phyloP scores from a whole-genome alignment of 257 asterid genomes.

The Capsicum pubescens region DNA sequence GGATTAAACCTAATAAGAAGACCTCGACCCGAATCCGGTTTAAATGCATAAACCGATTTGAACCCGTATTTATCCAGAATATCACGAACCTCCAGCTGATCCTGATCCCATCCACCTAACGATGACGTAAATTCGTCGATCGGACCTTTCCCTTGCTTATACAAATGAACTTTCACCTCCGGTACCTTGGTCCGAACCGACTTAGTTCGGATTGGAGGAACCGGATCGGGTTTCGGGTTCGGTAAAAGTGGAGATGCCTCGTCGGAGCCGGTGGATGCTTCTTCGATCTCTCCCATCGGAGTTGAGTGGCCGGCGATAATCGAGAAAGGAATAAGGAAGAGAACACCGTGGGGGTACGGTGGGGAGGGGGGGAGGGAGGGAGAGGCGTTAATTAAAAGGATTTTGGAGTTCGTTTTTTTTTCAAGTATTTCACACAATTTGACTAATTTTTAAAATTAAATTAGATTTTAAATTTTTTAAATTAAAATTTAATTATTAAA shows the following conservation, averaged over 20 bases:
- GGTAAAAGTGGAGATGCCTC: constrained; percentile 56
- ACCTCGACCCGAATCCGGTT: constrained; percentile 70
- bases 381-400: background rate
- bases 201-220: constrained; percentile 36
- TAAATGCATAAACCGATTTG: constrained; percentile 69
- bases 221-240: constrained; percentile 35
- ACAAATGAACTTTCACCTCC: constrained; percentile 73
- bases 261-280: constrained; percentile 33
- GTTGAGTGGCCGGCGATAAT: background rate
- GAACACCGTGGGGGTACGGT: background rate
- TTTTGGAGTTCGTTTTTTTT: background rate
- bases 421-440: too few relatives aligned
- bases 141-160: constrained; percentile 78
- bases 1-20: constrained; percentile 74
- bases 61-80: constrained; percentile 71
- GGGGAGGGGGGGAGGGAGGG: rapidly evolving
- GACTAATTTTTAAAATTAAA: too few relatives aligned
- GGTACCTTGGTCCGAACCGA: constrained; percentile 68
- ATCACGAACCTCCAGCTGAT: constrained; percentile 81
- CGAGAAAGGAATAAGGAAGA: background rate
- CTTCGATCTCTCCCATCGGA: constrained; percentile 42
- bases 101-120: constrained; percentile 82
- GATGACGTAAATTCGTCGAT: constrained; percentile 58
- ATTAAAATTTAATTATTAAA: too few relatives aligned
- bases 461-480: too few relatives aligned